Base-by-base conservation (phyloP, 2,329 filamentous ascomycete species). In the Cadophora gregata region DNA sequence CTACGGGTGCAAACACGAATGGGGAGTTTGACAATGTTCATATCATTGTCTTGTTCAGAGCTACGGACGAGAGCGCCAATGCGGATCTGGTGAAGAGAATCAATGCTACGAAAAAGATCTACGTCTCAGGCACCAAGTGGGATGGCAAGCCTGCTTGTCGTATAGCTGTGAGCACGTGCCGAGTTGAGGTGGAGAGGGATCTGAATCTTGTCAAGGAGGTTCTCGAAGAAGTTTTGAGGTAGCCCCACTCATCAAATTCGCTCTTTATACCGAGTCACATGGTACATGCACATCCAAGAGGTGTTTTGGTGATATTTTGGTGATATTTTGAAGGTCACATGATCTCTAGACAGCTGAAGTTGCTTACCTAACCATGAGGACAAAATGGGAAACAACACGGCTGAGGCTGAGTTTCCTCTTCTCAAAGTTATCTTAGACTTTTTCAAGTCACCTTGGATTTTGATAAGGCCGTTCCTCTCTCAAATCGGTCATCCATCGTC, bases 141-240 rank as follows among this genome's bases (percentile, higher is more conserved):
- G 82, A 88, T 50, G 91, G 90, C 0, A 80, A 82, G 65, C 86
- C 89, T 65, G 94, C 94, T 9, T 90, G 89, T 68, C 85, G 95
- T n/a, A 87, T 97, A 72, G 94, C 95, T 0, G 88, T 97, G 50
- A 90, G 91, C 47, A 97, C 92, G 75, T 97, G 93, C 93, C 87
- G 86, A 77, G 90, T 92, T 1, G 84, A 94, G 74, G 83, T 89
- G 0, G 83, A 88, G 58, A 83, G 84, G 67, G 93, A 97, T 75
- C 80, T 90, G 67, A 80, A 79, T 24, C 77, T 93, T n/a, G 85
- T 96, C 19, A 84, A 81, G 68, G 80, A 83, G 5, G 88, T 94
- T 3, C 77, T 97, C 72, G 80, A 72, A 45, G 65, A 59, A 4
- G 65, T 67, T 31, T 50, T 68, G 10, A 64, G 53, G 31, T 36